These are phyloP conservation scores for Cystobasidiaceae sp. DNA, from an alignment of 1,284 basidiomycete species.

Conservation along the genomic window DNA sequence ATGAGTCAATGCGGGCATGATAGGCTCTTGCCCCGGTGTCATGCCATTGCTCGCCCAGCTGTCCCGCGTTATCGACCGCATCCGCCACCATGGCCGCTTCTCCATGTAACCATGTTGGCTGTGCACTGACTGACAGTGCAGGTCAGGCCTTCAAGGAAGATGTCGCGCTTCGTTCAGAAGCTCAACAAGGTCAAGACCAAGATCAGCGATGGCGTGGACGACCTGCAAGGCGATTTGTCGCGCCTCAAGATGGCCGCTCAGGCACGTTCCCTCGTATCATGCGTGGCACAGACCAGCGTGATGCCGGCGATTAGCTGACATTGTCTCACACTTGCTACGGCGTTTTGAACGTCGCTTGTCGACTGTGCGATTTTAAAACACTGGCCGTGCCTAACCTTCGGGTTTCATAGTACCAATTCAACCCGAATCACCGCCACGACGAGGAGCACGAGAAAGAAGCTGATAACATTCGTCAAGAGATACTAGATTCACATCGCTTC, in stretches of 20 bases:
- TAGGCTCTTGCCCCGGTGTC: no score
- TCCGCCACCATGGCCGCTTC: no score
- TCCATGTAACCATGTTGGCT: no score
- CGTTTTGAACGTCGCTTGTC: no score
- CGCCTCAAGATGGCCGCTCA: slow-evolving; percentile 20
- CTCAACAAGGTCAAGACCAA: slow-evolving; percentile 9
- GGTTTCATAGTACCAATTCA: neutral
- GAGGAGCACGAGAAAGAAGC: slow-evolving; percentile 51
- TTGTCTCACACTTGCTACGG: no score
- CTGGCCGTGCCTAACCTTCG: slow-evolving; percentile 38
- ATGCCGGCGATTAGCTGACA: no score
- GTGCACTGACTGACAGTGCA: neutral
- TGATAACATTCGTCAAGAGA: slow-evolving; percentile 63
- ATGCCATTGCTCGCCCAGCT: no score
- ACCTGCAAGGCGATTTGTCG: slow-evolving; percentile 11
- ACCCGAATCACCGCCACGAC: slow-evolving; percentile 61
- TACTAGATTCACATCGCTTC: slow-evolving; percentile 74
- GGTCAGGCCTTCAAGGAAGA: neutral
- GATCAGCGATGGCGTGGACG: slow-evolving; percentile 4
- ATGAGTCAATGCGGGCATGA: no score
- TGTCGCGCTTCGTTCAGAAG: neutral
- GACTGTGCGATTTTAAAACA: no score
- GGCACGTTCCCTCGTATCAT: no score
- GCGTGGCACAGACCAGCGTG: no score
- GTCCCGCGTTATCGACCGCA: no score